phyloP scores from a whole-genome alignment of 129 eudicot genomes.

The Kitagawia praeruptora region DNA sequence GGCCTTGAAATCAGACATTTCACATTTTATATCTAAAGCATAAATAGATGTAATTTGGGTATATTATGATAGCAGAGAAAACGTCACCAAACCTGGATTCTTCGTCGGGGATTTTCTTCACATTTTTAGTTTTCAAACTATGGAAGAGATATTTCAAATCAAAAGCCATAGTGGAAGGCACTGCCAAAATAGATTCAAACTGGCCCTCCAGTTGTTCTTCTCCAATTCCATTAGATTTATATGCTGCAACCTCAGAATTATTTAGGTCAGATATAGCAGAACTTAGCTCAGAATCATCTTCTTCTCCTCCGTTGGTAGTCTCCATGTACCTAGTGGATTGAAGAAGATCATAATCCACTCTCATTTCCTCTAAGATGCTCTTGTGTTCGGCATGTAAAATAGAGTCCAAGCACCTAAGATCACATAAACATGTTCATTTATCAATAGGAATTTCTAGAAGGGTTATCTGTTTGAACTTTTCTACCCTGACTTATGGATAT shows the following conservation, averaged over 20 bases:
- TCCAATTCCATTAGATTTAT: neutral
- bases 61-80: neutral
- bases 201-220: neutral
- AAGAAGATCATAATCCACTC: constrained; percentile 60
- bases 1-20: neutral
- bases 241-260: neutral
- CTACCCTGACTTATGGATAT: neutral
- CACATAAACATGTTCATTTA: neutral
- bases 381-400: constrained; percentile 96
- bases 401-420: constrained; percentile 76
- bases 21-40: neutral
- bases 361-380: constrained; percentile 77
- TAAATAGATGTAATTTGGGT: neutral
- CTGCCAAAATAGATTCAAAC: neutral
- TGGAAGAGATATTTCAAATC: neutral
- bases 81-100: neutral
- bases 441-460: no score
- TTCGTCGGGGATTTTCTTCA: neutral
- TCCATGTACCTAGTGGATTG: constrained; percentile 17
- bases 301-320: constrained; percentile 5
- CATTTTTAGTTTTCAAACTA: neutral
- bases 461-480: neutral
- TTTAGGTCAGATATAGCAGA: constrained; percentile 14
- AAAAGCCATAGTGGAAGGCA: neutral
- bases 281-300: constrained; percentile 6